Evolutionary conservation across 164 flowering plant genomes (phyloP).

Genomic region (Magnolia sinica): DNA sequence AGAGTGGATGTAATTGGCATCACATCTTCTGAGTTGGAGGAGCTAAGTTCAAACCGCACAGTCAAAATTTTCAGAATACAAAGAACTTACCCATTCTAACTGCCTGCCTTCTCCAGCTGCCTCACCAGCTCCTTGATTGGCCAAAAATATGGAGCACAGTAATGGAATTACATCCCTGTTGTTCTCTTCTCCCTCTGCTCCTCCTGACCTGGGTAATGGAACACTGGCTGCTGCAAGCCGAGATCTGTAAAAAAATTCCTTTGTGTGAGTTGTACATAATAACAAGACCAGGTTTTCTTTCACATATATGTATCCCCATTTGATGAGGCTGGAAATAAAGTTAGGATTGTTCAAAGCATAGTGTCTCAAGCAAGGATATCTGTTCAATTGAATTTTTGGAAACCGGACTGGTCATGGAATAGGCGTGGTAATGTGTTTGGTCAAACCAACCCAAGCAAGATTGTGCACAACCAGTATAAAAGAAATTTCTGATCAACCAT

Average conservation of each 20-base stretch:
- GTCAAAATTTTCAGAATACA: background rate
- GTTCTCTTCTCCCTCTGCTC: conserved; percentile 25
- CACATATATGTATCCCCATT: background rate
- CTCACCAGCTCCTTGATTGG: conserved; percentile 83
- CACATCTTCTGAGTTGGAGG: no score
- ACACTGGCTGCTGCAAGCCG: conserved; percentile 74
- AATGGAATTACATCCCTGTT: conserved; percentile 63
- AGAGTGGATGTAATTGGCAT: background rate
- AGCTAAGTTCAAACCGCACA: background rate
- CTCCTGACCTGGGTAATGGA: conserved; percentile 34
- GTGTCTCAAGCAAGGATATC: background rate
- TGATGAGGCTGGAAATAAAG: background rate
- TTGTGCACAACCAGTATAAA: background rate
- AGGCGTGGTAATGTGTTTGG: background rate
- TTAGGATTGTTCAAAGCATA: background rate
- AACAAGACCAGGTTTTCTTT: background rate
- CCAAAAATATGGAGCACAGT: conserved; percentile 85
- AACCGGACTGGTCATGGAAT: background rate
- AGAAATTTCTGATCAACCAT: background rate
- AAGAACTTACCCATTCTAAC: conserved; percentile 49
- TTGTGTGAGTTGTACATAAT: background rate
- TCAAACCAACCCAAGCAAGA: background rate
- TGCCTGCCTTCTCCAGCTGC: conserved; percentile 55
- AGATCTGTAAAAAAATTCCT: conserved; percentile 47
- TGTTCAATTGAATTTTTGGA: background rate